Percentiles rank a stretch among this genome's conserved stretches.
Evolutionary conservation across 2,329 filamentous ascomycete genomes (phyloP).

Genomic region (Lachnellula subtilissima): DNA sequence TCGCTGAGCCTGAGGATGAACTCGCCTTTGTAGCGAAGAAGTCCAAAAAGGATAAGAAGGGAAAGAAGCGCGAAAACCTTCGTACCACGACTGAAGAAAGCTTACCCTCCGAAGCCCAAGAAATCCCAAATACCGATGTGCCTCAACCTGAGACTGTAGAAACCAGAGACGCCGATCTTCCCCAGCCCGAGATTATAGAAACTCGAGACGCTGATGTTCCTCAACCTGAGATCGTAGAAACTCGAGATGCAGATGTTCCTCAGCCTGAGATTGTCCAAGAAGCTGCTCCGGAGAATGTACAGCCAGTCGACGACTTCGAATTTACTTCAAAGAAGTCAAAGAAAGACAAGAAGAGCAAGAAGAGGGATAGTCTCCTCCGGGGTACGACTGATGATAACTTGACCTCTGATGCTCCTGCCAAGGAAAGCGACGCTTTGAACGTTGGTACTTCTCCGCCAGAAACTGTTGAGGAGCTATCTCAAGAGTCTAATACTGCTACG

Average conservation of each 20-base stretch:
- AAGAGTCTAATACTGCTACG: neutral
- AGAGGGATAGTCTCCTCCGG: constrained; percentile 1
- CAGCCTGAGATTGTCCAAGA: constrained; percentile 1
- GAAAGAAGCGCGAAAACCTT: constrained; percentile 4
- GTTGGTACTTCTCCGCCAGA: neutral
- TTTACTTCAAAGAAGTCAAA: constrained; percentile 34
- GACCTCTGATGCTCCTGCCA: neutral
- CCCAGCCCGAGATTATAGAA: too few species aligned
- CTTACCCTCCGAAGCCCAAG: neutral
- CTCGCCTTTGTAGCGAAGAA: constrained; percentile 15
- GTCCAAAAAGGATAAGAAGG: constrained; percentile 24
- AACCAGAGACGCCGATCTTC: neutral
- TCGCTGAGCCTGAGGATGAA: constrained; percentile 15
- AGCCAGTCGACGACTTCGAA: neutral
- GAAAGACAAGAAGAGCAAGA: constrained; percentile 36
- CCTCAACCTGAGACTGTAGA: neutral
- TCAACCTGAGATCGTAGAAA: neutral
- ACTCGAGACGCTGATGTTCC: neutral
- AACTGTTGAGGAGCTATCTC: neutral
- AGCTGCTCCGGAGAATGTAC: neutral
- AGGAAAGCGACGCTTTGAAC: neutral
- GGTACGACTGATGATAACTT: neutral
- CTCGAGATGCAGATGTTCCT: neutral
- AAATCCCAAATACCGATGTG: neutral
- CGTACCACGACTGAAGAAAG: neutral